A percentile compares a stretch with the other conserved stretches of the same genome.
phyloP scores from a whole-genome alignment of 1,284 basidiomycete genomes.

The Rhizoctonia solani region DNA sequence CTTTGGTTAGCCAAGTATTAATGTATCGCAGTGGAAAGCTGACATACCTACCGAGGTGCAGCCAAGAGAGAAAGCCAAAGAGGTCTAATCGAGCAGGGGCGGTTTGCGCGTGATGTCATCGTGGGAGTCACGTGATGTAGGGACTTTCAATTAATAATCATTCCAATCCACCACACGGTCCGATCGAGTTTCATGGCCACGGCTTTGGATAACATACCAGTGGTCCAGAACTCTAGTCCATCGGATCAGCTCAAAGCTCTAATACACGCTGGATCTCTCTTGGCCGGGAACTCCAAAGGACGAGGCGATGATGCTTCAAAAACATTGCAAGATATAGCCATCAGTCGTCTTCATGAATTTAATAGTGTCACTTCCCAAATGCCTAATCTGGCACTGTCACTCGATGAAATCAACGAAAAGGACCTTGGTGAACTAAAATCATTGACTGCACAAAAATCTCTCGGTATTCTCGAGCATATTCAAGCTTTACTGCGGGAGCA shows the following conservation, averaged over 20 bases:
- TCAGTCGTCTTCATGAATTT: constrained; percentile 20
- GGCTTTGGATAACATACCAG: not conserved
- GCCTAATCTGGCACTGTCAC: not conserved
- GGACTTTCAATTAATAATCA: not conserved
- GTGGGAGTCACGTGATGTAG: constrained; percentile 21
- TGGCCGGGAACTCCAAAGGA: constrained; percentile 2
- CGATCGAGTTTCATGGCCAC: not conserved
- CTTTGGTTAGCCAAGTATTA: not conserved
- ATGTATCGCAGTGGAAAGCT: not conserved
- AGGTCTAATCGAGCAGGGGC: not conserved
- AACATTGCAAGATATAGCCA: not conserved
- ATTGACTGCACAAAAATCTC: constrained; percentile 59
- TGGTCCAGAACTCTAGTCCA: not conserved
- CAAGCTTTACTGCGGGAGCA: constrained; percentile 53
- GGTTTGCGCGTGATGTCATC: constrained; percentile 28
- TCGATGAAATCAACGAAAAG: not conserved
- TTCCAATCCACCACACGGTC: not conserved
- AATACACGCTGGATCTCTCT: constrained; percentile 5
- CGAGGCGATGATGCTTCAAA: constrained; percentile 8
- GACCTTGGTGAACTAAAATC: constrained; percentile 46
- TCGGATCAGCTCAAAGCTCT: constrained; percentile 11
- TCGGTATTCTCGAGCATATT: constrained; percentile 57
- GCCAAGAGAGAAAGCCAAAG: not conserved
- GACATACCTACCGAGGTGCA: not conserved
- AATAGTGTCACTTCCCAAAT: not conserved